These are phyloP conservation scores for Neurospora sp. DNA, from an alignment of 495 filamentous ascomycete genomes.

Conservation along the genomic window DNA sequence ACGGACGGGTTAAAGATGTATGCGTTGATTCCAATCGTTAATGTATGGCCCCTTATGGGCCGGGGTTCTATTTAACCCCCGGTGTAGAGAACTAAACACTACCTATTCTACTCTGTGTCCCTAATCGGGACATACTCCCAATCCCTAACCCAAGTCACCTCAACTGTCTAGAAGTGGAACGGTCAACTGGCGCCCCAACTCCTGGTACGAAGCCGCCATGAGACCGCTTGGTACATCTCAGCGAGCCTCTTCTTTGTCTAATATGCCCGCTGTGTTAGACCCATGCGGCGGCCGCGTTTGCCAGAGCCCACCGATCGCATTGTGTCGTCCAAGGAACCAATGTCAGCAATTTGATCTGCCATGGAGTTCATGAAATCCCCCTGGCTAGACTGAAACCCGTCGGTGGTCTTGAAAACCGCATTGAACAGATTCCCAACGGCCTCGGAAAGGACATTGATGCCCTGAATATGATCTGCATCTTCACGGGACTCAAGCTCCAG, in stretches of 20 bases:
- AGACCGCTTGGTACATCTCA: not conserved
- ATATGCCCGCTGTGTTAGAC: not conserved
- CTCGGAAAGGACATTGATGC: constrained; percentile 62
- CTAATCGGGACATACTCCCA: not conserved
- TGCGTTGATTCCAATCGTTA: not conserved
- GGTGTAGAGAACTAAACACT: not conserved
- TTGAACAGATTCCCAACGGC: constrained; percentile 56
- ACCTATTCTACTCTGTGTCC: not conserved
- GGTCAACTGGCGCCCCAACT: not conserved
- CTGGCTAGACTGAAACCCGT: constrained; percentile 44
- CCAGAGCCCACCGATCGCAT: not conserved
- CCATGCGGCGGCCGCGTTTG: not conserved
- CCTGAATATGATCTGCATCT: constrained; percentile 63
- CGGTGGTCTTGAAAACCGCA: constrained; percentile 58
- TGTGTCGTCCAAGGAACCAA: not conserved
- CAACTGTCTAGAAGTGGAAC: not conserved
- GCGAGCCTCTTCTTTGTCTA: not conserved
- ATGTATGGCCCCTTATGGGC: not conserved
- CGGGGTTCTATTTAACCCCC: not conserved
- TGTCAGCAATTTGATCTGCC: not conserved
- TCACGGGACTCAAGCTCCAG: constrained; percentile 67
- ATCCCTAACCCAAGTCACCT: not conserved
- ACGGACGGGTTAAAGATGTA: not conserved
- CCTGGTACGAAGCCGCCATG: not conserved
- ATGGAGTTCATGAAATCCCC: not conserved